phyloP scores from a whole-genome alignment of 768 basidiomycete species.

The Mycena maculata region DNA sequence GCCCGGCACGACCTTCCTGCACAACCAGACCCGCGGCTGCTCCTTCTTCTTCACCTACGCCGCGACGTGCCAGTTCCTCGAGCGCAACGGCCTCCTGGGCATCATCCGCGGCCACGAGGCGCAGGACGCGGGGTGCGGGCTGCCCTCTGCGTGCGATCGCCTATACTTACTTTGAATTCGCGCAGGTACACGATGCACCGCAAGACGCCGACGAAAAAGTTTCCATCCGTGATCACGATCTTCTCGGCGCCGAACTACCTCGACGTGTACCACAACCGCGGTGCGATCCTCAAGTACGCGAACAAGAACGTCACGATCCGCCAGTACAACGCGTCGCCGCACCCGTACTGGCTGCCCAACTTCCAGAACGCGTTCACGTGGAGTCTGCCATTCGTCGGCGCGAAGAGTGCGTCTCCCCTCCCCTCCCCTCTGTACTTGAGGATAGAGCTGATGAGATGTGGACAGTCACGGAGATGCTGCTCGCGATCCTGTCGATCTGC shows the following conservation, averaged over 20 bases:
- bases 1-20: conserved; percentile 71
- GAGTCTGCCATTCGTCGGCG: conserved; percentile 96
- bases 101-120: conserved; percentile 98
- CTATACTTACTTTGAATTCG: too few relatives aligned
- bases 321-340: conserved; percentile 83
- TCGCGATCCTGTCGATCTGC: conserved; percentile 94
- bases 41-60: conserved; percentile 93
- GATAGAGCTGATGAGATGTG: conserved; percentile 32
- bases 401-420: conserved; percentile 79
- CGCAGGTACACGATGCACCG: conserved; percentile 91
- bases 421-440: conserved; percentile 6
- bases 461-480: conserved; percentile 95
- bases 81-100: conserved; percentile 90
- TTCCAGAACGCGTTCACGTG: conserved; percentile 99
- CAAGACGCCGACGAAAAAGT: conserved; percentile 94
- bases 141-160: too few relatives aligned
- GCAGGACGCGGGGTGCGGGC: conserved; percentile 89
- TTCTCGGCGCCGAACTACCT: conserved; percentile 98
- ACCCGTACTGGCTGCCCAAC: conserved; percentile 96
- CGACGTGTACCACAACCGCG: conserved; percentile 96
- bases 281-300: conserved; percentile 96
- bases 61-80: conserved; percentile 93
- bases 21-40: conserved; percentile 91
- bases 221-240: conserved; percentile 97
- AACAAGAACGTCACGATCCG: conserved; percentile 97